Evolutionary conservation across 768 basidiomycete genomes (phyloP), one percentile per base, ranked within the genome.

Genomic region (Ramaria sp.): DNA sequence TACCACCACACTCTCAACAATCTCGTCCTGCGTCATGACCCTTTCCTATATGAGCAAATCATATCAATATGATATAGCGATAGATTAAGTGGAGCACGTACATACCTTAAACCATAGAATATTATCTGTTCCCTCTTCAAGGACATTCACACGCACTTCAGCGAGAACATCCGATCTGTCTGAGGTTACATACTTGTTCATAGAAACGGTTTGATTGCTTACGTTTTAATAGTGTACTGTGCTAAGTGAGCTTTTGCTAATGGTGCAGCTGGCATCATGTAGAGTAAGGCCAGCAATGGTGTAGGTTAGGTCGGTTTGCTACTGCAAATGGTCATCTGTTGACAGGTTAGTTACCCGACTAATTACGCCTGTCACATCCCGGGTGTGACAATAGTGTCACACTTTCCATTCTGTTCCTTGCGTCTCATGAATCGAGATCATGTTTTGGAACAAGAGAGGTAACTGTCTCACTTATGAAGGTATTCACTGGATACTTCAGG

Each of bases 71-170:
- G 51, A 69, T 55, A 63, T 11, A 33, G 13, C 3, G 34, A 37
- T 10, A 37, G 22, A 20, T 45, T 45, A 20, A 50, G 31, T n/a
- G 31, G 31, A 20, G 45, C 12, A 51, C 46, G 27, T 1, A 60
- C 74, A 51, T 64, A 84, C 86, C 76, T 88, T 88, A 68, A 81
- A 88, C 86, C 86, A 89, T 19, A 83, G 67, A 3, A 88, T 75
- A 42, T 73, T 74, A 4, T 77, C 75, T 3, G 80, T 75, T 7
- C 34, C 27, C 65, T 86, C 84, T 59, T 78, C 75, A 2, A 68
- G 71, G 0, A 89, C 75, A 59, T 86, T 82, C 6, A 89, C 70
- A 53, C 82, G 75, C 75, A 86, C 75, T 59, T 87, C 83, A 45
- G 75, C 75, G 38, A 89, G 72, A 42, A 88, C 86, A 69, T 88